Evolutionary conservation across 2,329 filamentous ascomycete genomes (phyloP), one percentile per base, ranked within the genome.

Genomic region (Aspergillus ustus): DNA sequence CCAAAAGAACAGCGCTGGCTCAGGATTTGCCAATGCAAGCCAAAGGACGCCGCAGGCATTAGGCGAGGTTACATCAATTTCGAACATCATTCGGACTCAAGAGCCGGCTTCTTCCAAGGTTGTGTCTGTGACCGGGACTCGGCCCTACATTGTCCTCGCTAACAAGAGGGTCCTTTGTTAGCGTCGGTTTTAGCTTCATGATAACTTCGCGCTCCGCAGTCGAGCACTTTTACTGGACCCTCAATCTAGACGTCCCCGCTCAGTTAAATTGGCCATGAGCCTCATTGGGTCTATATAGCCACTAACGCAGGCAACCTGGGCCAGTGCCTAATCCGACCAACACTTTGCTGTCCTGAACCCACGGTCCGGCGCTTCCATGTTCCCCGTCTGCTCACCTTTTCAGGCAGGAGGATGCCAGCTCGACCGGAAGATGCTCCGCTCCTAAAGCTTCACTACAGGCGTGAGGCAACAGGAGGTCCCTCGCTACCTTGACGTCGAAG

Each of bases 251-350:
- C 46, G 29, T 25, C 53, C 44, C 54, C 19, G 25, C 25, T 34
- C n/a, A 57, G 43, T 53, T 28, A 52, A 61, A 57, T 57, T 61
- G 29, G 25, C 15, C 40, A 48, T 57, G 40, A 61, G 59, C 59
- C 59, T 61, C 59, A 61, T 61, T 61, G 59, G 59, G n/a, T 51
- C 45, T 44, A 44, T 55, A 48, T 45, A 13, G 15, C 58, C 31
- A 45, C 51, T 55, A 55, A 51, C 52, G 52, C 43, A 55, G 52
- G 52, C 52, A 54, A 7, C 37, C 7, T 46, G n/a, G 45, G 52
- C 40, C 15, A 34, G 53, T 48, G 53, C 29, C 43, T 48, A 49
- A 56, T 56, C 37, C 31, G 43, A 45, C 53, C 25, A 45, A 22
- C n/a, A 40, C 34, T 40, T 40, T 40, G 34, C 34, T 40, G 34